Evolutionary conservation across 2,329 filamentous ascomycete genomes (phyloP), one percentile per base, ranked within the genome.

Genomic region (Nigrospora sphaerica): DNA sequence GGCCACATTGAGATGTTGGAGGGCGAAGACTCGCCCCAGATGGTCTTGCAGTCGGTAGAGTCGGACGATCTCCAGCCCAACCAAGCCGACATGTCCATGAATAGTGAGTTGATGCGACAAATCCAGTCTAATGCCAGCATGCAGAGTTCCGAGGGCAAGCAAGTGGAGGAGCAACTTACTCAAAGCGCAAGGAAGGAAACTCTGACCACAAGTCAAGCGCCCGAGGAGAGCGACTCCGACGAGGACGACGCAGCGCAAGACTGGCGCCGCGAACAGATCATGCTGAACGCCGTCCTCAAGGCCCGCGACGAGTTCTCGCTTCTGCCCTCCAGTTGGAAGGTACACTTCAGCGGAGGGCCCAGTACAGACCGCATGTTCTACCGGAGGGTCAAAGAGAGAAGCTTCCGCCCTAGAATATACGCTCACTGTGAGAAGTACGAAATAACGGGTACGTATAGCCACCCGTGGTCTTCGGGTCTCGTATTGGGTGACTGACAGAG

Each of bases 241-340:
- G 32, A 48, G n/a, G n/a, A n/a, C n/a, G 51, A 53, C 2, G 18
- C 46, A n/a, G 51, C 57, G 10, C 46, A 46, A 11, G 49, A 39
- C 42, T 60, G 57, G 58, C 58, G 57, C 14, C 39, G 39, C 16
- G 60, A 63, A 43, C 59, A 63, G 44, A 46, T 58, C 38, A 54
- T 49, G 23, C 53, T 63, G 36, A 59, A 62, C 46, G 47, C 52
- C 17, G 53, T 62, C 32, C 39, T 63, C 12, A 61, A 57, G 19
- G 55, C 52, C 14, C 57, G 58, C 36, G 53, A 60, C 34, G 50
- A 60, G 47, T 61, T 56, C 32, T 54, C 58, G 3, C 49, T 62
- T n/a, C 57, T 63, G 54, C 60, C 60, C 16, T 54, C 57, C 7
- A 59, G 56, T 33, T 64, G 61, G 61, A 52, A 46, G 49, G 55